phyloP scores from a whole-genome alignment of 768 basidiomycete species.

The Scleroderma citrinum region DNA sequence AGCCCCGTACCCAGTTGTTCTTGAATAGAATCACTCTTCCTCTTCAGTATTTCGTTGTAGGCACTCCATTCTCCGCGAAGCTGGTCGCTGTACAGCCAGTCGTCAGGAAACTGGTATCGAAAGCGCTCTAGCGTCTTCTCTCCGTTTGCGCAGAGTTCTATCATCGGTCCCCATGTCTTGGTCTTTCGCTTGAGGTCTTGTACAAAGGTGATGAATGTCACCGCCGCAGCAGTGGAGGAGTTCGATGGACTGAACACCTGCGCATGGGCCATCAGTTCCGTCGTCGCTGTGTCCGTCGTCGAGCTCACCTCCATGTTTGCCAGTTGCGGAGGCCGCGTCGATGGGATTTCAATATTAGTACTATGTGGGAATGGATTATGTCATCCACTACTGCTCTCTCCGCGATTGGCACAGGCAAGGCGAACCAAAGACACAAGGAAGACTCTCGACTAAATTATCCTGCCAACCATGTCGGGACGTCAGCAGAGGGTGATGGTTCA shows the following conservation, averaged over 20 bases:
- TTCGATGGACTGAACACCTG: slow-evolving; percentile 71
- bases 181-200: slow-evolving; percentile 98
- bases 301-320: slow-evolving; percentile 24
- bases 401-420: too few relatives aligned
- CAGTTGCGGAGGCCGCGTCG: slow-evolving; percentile 17
- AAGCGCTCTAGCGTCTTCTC: slow-evolving; percentile 98
- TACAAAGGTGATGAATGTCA: slow-evolving; percentile 98
- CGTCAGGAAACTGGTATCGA: slow-evolving; percentile 92
- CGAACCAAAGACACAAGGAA: too few relatives aligned
- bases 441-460: too few relatives aligned
- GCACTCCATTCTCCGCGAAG: slow-evolving; percentile 97
- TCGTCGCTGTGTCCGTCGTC: not conserved
- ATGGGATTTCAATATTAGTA: too few relatives aligned
- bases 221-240: slow-evolving; percentile 95
- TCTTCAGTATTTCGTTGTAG: slow-evolving; percentile 94
- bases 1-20: slow-evolving; percentile 80
- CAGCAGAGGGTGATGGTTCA: slow-evolving; percentile 99
- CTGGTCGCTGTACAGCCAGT: slow-evolving; percentile 99
- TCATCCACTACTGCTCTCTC: too few relatives aligned
- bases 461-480: slow-evolving; percentile 75
- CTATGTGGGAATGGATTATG: too few relatives aligned
- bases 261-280: slow-evolving; percentile 5
- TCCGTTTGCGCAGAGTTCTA: slow-evolving; percentile 88
- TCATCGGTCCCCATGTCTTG: slow-evolving; percentile 93
- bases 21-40: slow-evolving; percentile 98